Evolutionary conservation across 2,329 filamentous ascomycete species (phyloP).

Genomic region (Westerdykella aurantiaca): DNA sequence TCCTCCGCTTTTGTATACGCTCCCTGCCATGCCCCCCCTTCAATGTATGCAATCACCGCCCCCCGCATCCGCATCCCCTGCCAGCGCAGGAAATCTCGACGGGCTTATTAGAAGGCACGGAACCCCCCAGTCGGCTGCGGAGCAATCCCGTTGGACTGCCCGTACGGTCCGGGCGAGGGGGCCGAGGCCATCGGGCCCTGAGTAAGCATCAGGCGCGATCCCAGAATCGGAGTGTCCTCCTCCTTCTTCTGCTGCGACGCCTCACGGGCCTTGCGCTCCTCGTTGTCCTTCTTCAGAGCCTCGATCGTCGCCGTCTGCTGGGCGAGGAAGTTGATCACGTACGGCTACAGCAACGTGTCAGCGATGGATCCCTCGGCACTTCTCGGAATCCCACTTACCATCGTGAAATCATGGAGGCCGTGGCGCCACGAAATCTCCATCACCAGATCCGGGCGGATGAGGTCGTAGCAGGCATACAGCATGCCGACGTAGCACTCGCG

Average conservation of each 20-base stretch:
- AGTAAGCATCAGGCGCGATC: constrained; percentile 89
- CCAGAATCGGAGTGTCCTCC: constrained; percentile 88
- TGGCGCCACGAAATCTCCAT: constrained; percentile 97
- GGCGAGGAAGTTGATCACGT: constrained; percentile 97
- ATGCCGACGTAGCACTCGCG: constrained; percentile 99
- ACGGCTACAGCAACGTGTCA: constrained; percentile 50
- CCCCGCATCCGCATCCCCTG: background rate
- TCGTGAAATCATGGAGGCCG: constrained; percentile 91
- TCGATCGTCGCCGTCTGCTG: constrained; percentile 86
- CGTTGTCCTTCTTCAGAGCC: constrained; percentile 86
- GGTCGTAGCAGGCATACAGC: constrained; percentile 97
- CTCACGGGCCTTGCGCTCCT: constrained; percentile 73
- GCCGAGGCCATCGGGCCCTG: constrained; percentile 64
- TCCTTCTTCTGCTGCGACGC: constrained; percentile 80
- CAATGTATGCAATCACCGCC: background rate
- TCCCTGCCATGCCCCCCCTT: background rate
- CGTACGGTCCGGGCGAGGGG: constrained; percentile 62
- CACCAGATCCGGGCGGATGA: constrained; percentile 86
- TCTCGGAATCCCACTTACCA: constrained; percentile 46
- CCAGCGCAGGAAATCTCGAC: too few relatives aligned
- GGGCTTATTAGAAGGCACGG: constrained; percentile 34
- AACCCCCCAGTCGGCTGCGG: constrained; percentile 72
- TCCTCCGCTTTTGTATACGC: too few relatives aligned
- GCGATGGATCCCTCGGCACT: background rate
- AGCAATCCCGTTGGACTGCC: constrained; percentile 80